Percentiles rank a stretch among this genome's conserved stretches.
phyloP scores from a whole-genome alignment of 306 rosid genomes.

The Rosa lucieae region DNA sequence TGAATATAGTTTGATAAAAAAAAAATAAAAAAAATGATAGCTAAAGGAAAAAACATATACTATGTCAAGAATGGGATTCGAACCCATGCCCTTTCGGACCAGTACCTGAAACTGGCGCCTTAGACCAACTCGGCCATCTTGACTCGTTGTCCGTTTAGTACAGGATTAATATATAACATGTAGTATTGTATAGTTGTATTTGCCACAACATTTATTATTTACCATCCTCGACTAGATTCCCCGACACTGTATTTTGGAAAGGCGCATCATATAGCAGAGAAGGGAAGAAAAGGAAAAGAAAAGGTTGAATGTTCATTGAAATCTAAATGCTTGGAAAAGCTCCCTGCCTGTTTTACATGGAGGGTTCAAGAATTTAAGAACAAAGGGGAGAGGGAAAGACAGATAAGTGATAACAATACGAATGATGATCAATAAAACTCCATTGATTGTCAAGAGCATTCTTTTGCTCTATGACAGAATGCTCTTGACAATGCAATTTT shows the following conservation, averaged over 20 bases:
- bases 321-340: background rate
- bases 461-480: background rate
- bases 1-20: background rate
- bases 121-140: slow-evolving; percentile 87
- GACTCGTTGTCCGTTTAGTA: background rate
- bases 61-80: slow-evolving; percentile 68
- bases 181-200: too few species aligned
- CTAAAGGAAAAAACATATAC: fast-evolving
- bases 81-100: slow-evolving; percentile 91
- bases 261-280: too few species aligned
- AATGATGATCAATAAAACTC: background rate
- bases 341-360: background rate
- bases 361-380: background rate
- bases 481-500: background rate
- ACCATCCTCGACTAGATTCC: too few species aligned
- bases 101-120: slow-evolving; percentile 81
- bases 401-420: background rate
- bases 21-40: background rate
- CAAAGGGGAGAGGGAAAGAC: background rate
- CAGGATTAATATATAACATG: too few species aligned
- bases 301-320: background rate
- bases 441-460: background rate
- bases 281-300: background rate
- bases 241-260: too few species aligned
- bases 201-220: too few species aligned